These are phyloP conservation scores for Trichoderma sp. DNA, from an alignment of 2,329 filamentous ascomycete species.

Conservation along the genomic window DNA sequence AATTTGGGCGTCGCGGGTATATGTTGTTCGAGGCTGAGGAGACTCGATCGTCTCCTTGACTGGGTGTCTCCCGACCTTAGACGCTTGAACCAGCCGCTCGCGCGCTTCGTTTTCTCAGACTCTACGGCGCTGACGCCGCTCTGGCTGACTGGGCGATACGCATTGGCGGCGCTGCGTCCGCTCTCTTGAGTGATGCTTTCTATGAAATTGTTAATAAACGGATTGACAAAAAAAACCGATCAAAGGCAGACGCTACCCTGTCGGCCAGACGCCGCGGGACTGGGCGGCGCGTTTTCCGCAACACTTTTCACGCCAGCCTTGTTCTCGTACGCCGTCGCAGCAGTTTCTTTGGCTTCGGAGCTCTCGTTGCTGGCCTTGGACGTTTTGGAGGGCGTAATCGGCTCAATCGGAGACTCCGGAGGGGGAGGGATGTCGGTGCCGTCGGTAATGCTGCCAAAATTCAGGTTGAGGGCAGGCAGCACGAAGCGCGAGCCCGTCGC, in stretches of 20 bases:
- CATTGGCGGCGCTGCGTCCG: constrained; percentile 36
- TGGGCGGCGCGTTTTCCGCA: constrained; percentile 51
- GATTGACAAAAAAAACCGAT: constrained; percentile 50
- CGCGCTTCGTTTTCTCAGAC: constrained; percentile 52
- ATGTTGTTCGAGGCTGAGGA: constrained; percentile 38
- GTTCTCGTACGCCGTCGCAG: constrained; percentile 41
- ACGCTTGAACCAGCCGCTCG: constrained; percentile 59
- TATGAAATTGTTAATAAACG: constrained; percentile 54
- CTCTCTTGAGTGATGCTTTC: constrained; percentile 47
- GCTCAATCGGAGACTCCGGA: constrained; percentile 52
- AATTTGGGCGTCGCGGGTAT: constrained; percentile 33
- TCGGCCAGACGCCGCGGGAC: constrained; percentile 51
- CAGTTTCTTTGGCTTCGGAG: constrained; percentile 17
- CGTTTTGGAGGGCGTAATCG: constrained; percentile 45
- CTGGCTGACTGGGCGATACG: constrained; percentile 49
- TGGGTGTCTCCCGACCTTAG: constrained; percentile 45
- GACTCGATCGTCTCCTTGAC: constrained; percentile 31
- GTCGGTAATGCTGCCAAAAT: constrained; percentile 59
- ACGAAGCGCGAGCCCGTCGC: constrained; percentile 46
- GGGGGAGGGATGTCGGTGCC: constrained; percentile 61
- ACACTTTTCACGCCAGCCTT: constrained; percentile 48
- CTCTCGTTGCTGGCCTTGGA: constrained; percentile 26
- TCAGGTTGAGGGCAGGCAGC: constrained; percentile 53
- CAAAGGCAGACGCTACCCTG: constrained; percentile 57
- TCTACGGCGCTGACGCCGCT: constrained; percentile 49